These are phyloP conservation scores for Coccomyxa subellipsoidea DNA, from an alignment of 163 green algal genomes.

Conservation along the genomic window DNA sequence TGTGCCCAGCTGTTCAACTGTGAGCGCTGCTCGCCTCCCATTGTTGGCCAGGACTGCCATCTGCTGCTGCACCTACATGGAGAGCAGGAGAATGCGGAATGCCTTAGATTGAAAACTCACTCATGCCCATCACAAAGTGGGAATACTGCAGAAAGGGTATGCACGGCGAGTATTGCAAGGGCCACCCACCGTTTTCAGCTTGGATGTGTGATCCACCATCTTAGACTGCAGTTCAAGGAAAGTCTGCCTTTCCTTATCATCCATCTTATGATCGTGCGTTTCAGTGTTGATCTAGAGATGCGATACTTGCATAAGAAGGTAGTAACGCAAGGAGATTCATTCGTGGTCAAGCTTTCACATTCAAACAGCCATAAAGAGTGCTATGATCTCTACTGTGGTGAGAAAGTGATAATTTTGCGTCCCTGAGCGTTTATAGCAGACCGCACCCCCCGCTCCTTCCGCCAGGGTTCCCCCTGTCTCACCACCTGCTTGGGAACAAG, in stretches of 20 bases:
- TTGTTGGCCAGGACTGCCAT: background rate
- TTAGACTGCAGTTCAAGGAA: conserved; percentile 27
- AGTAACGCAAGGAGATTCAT: background rate
- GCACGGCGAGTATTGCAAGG: too few relatives aligned
- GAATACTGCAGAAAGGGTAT: too few relatives aligned
- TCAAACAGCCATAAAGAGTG: too few relatives aligned
- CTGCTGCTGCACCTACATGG: background rate
- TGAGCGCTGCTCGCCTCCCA: conserved; percentile 13
- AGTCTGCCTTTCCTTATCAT: conserved; percentile 17
- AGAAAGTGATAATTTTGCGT: too few relatives aligned
- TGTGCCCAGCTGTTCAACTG: conserved; percentile 19
- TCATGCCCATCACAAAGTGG: too few relatives aligned
- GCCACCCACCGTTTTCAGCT: conserved; percentile 19
- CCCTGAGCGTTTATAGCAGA: too few relatives aligned
- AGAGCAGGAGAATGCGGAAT: too few relatives aligned
- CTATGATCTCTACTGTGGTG: too few relatives aligned
- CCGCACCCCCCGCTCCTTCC: too few relatives aligned
- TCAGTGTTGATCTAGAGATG: background rate
- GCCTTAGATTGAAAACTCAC: too few relatives aligned
- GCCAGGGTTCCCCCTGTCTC: too few relatives aligned
- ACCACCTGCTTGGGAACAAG: too few relatives aligned
- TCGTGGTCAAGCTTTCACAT: background rate
- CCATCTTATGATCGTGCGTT: background rate
- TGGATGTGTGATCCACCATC: conserved; percentile 17
- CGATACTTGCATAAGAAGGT: background rate